Evolutionary conservation across 2,329 filamentous ascomycete genomes (phyloP).

Genomic region (Aspergillus fijiensis): DNA sequence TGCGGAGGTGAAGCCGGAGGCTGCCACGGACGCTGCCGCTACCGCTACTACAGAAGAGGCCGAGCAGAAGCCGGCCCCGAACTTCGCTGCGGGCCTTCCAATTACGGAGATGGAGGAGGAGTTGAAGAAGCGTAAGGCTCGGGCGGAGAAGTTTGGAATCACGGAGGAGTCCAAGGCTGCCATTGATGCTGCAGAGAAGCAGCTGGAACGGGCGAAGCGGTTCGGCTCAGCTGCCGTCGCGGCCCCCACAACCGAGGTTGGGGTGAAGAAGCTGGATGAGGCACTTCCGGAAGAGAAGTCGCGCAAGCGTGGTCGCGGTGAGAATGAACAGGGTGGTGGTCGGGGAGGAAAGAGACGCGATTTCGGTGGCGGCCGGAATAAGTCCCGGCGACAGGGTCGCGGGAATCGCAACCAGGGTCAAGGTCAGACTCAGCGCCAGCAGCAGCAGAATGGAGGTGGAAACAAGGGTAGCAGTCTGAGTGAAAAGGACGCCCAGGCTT

Average conservation of each 20-base stretch:
- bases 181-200: conserved; percentile 45
- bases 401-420: conserved; percentile 25
- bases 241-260: conserved; percentile 16
- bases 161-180: conserved; percentile 41
- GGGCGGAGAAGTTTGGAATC: conserved; percentile 51
- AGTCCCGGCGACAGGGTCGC: conserved; percentile 25
- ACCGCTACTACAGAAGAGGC: conserved; percentile 18
- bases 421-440: conserved; percentile 16
- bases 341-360: conserved; percentile 46
- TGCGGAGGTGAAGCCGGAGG: conserved; percentile 28
- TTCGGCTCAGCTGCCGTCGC: conserved; percentile 39
- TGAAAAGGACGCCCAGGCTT: conserved; percentile 44
- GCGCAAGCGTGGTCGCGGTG: conserved; percentile 41
- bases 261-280: conserved; percentile 47
- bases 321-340: conserved; percentile 37
- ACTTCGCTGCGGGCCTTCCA: conserved; percentile 45
- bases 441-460: conserved; percentile 19
- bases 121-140: conserved; percentile 49
- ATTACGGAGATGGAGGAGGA: conserved; percentile 48
- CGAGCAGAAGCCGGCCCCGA: conserved; percentile 36
- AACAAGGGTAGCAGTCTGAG: conserved; percentile 26
- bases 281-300: conserved; percentile 44
- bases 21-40: conserved; percentile 9
- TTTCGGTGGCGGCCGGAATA: conserved; percentile 32
- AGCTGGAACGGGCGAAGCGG: conserved; percentile 48